Percentiles rank a stretch among this genome's conserved stretches.
Evolutionary conservation across 2,329 filamentous ascomycete genomes (phyloP).

Genomic region (Sclerotinia sclerotiorum): DNA sequence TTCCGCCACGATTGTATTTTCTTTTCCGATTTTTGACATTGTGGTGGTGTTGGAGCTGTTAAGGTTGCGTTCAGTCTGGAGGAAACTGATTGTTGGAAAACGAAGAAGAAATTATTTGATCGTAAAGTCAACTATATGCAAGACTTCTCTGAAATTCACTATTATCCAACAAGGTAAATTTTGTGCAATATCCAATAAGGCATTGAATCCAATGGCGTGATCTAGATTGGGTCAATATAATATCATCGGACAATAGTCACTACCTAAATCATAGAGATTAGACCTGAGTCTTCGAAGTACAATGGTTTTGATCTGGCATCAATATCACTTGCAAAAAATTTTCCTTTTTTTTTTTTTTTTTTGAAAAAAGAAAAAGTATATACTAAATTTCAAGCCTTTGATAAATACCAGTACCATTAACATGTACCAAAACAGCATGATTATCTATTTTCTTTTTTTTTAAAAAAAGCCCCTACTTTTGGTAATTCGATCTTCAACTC

Average conservation of each 20-base stretch:
- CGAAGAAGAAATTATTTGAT: neutral
- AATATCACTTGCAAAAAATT: neutral
- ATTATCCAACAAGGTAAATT: constrained; percentile 1
- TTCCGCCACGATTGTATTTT: neutral
- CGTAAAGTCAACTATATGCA: neutral
- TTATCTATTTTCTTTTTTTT: too few relatives aligned
- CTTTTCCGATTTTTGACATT: neutral
- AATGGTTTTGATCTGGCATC: neutral
- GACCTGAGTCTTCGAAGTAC: neutral
- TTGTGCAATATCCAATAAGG: neutral
- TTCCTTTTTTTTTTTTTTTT: neutral
- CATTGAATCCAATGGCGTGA: neutral
- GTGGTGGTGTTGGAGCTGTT: neutral
- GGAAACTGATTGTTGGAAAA: neutral
- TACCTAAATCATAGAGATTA: neutral
- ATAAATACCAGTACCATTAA: neutral
- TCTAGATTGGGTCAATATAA: neutral
- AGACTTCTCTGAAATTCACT: neutral
- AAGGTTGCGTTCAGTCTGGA: neutral
- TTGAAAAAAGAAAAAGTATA: too few relatives aligned
- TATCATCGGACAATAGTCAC: neutral
- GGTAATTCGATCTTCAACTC: neutral
- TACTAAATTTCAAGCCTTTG: neutral
- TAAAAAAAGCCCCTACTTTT: neutral
- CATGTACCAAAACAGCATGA: neutral